A percentile compares a stretch with the other conserved stretches of the same genome.
Evolutionary conservation across 768 basidiomycete species (phyloP).

Genomic region (Russula foetens): DNA sequence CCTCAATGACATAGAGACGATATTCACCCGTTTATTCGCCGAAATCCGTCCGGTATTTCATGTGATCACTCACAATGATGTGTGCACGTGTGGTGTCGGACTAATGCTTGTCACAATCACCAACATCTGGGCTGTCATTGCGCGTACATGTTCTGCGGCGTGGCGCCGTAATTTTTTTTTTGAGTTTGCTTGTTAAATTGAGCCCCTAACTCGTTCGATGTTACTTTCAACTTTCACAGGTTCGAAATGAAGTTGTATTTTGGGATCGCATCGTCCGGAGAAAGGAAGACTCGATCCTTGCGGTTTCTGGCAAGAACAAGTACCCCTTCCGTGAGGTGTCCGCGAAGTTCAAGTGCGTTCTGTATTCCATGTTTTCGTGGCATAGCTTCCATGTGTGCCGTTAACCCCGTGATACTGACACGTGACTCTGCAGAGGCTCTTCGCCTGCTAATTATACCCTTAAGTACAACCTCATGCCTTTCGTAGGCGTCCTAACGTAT

Average conservation of each 20-base stretch:
- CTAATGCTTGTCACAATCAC: neutral
- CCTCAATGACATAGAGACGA: no score
- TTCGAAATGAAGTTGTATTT: slow-evolving; percentile 71
- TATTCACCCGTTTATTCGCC: neutral
- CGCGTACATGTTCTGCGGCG: neutral
- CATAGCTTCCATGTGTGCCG: neutral
- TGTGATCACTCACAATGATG: neutral
- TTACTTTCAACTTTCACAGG: slow-evolving; percentile 34
- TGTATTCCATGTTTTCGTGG: slow-evolving; percentile 1
- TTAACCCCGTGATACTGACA: slow-evolving; percentile 7
- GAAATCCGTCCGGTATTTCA: neutral
- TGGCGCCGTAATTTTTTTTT: neutral
- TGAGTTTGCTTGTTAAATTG: neutral
- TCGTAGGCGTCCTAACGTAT: slow-evolving; percentile 70
- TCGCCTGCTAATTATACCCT: slow-evolving; percentile 61
- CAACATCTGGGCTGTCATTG: neutral
- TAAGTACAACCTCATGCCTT: slow-evolving; percentile 88
- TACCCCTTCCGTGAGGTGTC: slow-evolving; percentile 76
- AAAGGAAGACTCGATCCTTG: slow-evolving; percentile 63
- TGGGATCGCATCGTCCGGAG: slow-evolving; percentile 91
- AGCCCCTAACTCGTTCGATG: slow-evolving; percentile 3
- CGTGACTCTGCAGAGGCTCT: slow-evolving; percentile 42
- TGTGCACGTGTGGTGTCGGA: neutral
- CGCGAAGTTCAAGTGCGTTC: slow-evolving; percentile 65
- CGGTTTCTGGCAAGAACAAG: slow-evolving; percentile 65